Base-by-base conservation (phyloP, 768 basidiomycete species). In the Tricholoma flavovirens region DNA sequence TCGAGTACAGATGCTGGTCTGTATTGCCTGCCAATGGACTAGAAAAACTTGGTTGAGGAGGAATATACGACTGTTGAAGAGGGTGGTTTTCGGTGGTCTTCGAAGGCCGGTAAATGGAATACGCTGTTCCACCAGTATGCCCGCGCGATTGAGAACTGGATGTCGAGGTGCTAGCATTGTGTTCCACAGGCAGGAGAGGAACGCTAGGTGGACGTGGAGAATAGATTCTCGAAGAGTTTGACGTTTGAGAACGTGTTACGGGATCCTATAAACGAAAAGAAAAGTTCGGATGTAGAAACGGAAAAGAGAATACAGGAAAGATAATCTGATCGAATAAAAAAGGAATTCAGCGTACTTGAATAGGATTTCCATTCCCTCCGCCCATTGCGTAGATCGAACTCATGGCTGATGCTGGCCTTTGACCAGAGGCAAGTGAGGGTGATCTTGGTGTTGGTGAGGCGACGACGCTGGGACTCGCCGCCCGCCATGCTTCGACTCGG, bases 101-200 rank as follows among this genome's bases (percentile, higher is more conserved):
- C n/a, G 36, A 8, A 26, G 9, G 15, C 4, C 26, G 22, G 14
- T 26, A 43, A 14, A 17, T 26, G 15, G 10, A 15, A 29, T 30
- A 14, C n/a, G 42, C 5, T 43, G 26, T 24, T 29, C 24, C 24
- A 29, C 24, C 3, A 6, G 12, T 21, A 22, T 17, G 38, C n/a
- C 21, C 4, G 12, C 40, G 51, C 24, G 24, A 26, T 5, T 26
- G 24, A 26, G 24, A 26, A 5, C 24, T 5, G 24, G 45, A 22
- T 5, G 15, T 48, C 26, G 59, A 50, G 12, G 62, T 55, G 3
- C 72, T 67, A 35, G 62, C 64, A 53, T 62, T 57, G 48, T 61
- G 61, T 43, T 76, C 77, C 30, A 69, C 65, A 0, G 74, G 64
- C 11, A 66, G 64, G 42, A 71, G 62, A 19, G 68, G 60, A 5